Conservation (phyloP, 2,329 filamentous ascomycete species). For the Rachicladosporium sp. region DNA sequence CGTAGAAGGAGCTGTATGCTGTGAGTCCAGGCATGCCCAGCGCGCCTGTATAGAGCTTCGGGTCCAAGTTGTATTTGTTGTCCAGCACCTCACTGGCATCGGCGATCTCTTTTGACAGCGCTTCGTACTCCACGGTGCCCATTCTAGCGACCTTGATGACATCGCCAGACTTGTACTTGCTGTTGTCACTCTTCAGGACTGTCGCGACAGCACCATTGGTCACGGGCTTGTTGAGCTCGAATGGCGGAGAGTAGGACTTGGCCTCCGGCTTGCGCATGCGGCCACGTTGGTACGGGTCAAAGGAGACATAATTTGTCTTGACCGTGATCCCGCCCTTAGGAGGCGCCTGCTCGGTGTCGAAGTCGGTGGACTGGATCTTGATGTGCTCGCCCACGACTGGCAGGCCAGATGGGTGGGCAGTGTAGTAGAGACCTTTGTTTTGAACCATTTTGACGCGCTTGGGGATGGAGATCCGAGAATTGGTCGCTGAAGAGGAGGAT, state of each 20-base stretch:
- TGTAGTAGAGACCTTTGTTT: constrained; percentile 70
- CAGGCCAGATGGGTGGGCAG: constrained; percentile 50
- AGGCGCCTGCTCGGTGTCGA: constrained; percentile 53
- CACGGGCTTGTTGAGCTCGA: constrained; percentile 50
- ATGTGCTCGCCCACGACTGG: constrained; percentile 63
- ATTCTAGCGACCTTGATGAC: constrained; percentile 32
- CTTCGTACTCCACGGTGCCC: constrained; percentile 48
- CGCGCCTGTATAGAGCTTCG: constrained; percentile 58
- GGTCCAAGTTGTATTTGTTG: constrained; percentile 57
- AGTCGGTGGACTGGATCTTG: constrained; percentile 50
- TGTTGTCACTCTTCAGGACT: constrained; percentile 57
- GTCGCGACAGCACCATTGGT: constrained; percentile 51
- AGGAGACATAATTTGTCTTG: constrained; percentile 61
- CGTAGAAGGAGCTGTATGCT: constrained; percentile 61
- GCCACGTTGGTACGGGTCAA: constrained; percentile 76
- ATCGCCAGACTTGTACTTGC: constrained; percentile 55
- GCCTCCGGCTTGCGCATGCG: constrained; percentile 54
- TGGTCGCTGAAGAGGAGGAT: neutral
- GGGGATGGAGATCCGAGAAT: neutral
- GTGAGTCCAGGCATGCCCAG: constrained; percentile 67
- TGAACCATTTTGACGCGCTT: constrained; percentile 33
- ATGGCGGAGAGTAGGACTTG: constrained; percentile 58
- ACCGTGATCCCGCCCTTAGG: constrained; percentile 54
- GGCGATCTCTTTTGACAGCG: constrained; percentile 37
- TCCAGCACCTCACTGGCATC: constrained; percentile 43